phyloP scores from a whole-genome alignment of 192 early-diverging fungal genomes.

The Backusella westeae region DNA sequence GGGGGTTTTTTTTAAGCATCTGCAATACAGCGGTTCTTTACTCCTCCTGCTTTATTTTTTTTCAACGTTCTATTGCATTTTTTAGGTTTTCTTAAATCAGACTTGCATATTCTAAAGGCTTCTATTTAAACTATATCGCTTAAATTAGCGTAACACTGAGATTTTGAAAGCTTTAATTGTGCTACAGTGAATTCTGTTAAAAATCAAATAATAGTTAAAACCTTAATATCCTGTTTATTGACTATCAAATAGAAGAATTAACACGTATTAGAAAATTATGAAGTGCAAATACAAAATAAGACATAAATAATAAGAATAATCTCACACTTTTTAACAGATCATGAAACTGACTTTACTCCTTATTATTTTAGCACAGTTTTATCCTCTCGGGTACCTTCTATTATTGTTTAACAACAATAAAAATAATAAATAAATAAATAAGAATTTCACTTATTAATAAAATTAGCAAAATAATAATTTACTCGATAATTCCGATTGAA shows the following conservation, averaged over 20 bases:
- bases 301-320: not conserved
- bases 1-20: not conserved
- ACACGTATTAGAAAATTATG: not conserved
- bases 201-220: not conserved
- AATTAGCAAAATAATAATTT: too few species aligned
- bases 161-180: not conserved
- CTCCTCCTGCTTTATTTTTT: not conserved
- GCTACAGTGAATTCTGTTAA: not conserved
- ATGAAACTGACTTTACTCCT: not conserved
- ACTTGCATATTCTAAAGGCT: not conserved
- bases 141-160: not conserved
- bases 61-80: not conserved
- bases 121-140: not conserved
- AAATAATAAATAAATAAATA: too few species aligned
- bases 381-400: not conserved
- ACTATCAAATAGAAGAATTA: not conserved
- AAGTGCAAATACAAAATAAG: not conserved
- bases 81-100: not conserved
- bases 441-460: not conserved
- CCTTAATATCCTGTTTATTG: not conserved
- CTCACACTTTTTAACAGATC: not conserved
- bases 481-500: too few species aligned
- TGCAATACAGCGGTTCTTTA: not conserved
- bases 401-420: not conserved
- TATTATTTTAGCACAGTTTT: not conserved